Percentiles rank a stretch among this genome's conserved stretches.
phyloP scores from a whole-genome alignment of 75 land plant genomes.

The Pseudotsuga menziesii region DNA sequence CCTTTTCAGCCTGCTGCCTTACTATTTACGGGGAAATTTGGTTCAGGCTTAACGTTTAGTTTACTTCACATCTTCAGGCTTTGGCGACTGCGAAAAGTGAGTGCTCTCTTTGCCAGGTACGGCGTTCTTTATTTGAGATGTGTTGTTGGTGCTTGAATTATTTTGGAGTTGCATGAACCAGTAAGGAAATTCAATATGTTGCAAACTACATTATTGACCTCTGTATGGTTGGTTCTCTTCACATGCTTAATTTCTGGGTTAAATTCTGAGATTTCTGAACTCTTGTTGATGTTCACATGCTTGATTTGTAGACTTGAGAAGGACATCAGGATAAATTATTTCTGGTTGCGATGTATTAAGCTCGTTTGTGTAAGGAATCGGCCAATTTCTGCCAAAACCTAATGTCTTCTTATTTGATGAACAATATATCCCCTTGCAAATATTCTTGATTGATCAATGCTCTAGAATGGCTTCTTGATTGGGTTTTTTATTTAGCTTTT shows the following conservation, averaged over 20 bases:
- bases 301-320: slow-evolving; percentile 70
- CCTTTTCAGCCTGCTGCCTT: slow-evolving; percentile 40
- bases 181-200: too few relatives aligned
- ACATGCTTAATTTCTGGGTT: too few relatives aligned
- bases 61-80: slow-evolving; percentile 67
- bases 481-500: too few relatives aligned
- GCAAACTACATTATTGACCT: too few relatives aligned
- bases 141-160: too few relatives aligned
- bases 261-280: too few relatives aligned
- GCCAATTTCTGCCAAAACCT: background rate
- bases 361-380: slow-evolving; percentile 19
- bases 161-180: too few relatives aligned
- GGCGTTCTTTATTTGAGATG: too few relatives aligned
- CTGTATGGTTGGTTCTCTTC: too few relatives aligned
- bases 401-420: background rate
- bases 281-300: too few relatives aligned
- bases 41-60: slow-evolving; percentile 18
- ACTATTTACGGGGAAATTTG: slow-evolving; percentile 20
- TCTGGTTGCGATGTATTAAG: slow-evolving; percentile 54
- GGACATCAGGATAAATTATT: slow-evolving; percentile 66
- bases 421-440: too few relatives aligned
- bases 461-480: background rate
- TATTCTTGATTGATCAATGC: too few relatives aligned
- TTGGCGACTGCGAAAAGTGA: slow-evolving; percentile 67
- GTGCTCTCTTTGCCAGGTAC: slow-evolving; percentile 57